Evolutionary conservation across 345 rosid genomes (phyloP), one percentile per base, ranked within the genome.

Genomic region (Mercurialis annua): DNA sequence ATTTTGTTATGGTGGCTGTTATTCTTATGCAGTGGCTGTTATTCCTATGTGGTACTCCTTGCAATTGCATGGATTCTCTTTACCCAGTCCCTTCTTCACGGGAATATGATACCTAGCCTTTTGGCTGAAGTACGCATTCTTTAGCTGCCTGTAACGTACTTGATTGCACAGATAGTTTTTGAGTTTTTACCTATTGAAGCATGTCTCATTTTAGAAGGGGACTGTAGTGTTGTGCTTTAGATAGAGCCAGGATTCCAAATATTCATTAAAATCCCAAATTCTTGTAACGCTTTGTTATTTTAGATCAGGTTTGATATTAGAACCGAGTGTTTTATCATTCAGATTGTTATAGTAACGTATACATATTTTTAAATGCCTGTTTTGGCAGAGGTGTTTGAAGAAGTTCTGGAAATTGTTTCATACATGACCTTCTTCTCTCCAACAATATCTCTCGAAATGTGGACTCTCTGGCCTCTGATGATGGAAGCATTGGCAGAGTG

Each of bases 391-490:
- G 99, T 95, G 62, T 95, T 86, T 80, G 99, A 95, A 84, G 99
- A 95, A 84, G 93, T 95, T 65, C 74, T 92, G 90, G 99, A 95
- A 80, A 92, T 95, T 75, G 94, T 90, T 49, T 90, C 98, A n/a
- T 88, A 90, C 73, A 92, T 95, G 99, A 91, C 99, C 69, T 92
- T 91, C 79, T 95, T 86, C 73, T 85, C 98, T 59, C 99, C 99
- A 23, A 85, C 82, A 42, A 92, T 95, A 81, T 89, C 99, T 42
- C 57, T 85, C 77, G 96, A 86, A 34, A 90, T 95, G 96, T 95
- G 99, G 99, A 88, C 86, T 76, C 96, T 95, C 46, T 95, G 99
- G 99, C 97, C 98, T 31, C 78, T 95, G 80, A 85, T 95, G 96
- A 82, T 85, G 77, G 97, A 90, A 62, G 98, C 98, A 59, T 74